A percentile compares a stretch with the other conserved stretches of the same genome.
phyloP scores from a whole-genome alignment of 306 rosid species.

The Corylus avellana region DNA sequence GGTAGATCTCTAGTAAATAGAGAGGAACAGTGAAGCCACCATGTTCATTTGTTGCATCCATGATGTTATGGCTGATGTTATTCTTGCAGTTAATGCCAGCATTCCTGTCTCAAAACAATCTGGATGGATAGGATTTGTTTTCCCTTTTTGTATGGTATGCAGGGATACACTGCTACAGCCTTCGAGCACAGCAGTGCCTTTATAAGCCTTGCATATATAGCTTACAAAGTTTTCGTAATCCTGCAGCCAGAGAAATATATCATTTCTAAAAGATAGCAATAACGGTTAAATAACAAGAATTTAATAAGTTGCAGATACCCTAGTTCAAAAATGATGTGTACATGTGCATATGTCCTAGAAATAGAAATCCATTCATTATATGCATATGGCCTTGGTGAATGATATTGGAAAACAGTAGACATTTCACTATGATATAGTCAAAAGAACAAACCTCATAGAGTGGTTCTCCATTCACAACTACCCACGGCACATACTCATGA shows the following conservation, averaged over 20 bases:
- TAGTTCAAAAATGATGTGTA: not conserved
- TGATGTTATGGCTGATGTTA: constrained; percentile 44
- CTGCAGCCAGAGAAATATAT: constrained; percentile 39
- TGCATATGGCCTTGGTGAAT: not conserved
- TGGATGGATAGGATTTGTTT: constrained; percentile 24
- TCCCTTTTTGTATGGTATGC: constrained; percentile 19
- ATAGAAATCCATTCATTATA: not conserved
- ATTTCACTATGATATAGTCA: not conserved
- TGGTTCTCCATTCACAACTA: constrained; percentile 83
- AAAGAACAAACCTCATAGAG: constrained; percentile 67
- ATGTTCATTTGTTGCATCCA: constrained; percentile 44
- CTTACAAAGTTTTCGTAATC: constrained; percentile 70
- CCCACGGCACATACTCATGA: constrained; percentile 87
- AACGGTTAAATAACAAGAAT: not conserved
- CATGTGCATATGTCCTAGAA: not conserved
- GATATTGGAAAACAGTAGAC: not conserved
- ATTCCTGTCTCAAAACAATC: constrained; percentile 33
- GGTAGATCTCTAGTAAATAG: not conserved
- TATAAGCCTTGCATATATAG: constrained; percentile 74
- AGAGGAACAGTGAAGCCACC: constrained; percentile 17
- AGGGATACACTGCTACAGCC: constrained; percentile 49
- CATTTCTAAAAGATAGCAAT: constrained; percentile 5
- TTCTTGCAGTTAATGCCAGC: constrained; percentile 27
- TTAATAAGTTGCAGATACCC: not conserved
- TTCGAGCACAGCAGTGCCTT: constrained; percentile 43